phyloP scores from a whole-genome alignment of 169 alveolate species.

The Eimeria brunetti region DNA sequence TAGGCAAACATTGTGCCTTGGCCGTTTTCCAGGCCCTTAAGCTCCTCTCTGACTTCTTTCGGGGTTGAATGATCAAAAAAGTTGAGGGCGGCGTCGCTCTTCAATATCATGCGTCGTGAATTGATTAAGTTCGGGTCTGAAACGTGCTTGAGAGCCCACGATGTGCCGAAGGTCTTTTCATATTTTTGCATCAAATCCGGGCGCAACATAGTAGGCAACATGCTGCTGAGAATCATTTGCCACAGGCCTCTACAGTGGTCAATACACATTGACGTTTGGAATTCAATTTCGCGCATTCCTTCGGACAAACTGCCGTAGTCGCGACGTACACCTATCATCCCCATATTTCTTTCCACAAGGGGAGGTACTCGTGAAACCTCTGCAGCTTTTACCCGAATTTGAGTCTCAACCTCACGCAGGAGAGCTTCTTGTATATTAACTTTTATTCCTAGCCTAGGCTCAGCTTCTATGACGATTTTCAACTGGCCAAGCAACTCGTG shows the following conservation, averaged over 20 bases:
- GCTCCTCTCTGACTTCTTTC: conserved; percentile 51
- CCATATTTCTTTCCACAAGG: conserved; percentile 34
- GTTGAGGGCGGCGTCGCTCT: conserved; percentile 77
- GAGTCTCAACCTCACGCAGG: conserved; percentile 51
- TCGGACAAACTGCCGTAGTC: conserved; percentile 64
- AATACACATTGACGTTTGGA: conserved; percentile 69
- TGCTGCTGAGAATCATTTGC: conserved; percentile 62
- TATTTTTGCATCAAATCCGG: conserved; percentile 39
- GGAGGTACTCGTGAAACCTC: conserved; percentile 68
- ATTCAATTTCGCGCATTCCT: conserved; percentile 44
- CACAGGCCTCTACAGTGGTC: conserved; percentile 77
- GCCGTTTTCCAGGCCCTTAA: conserved; percentile 70
- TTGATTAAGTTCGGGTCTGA: conserved; percentile 66
- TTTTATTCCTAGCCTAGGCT: conserved; percentile 8
- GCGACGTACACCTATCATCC: conserved; percentile 74
- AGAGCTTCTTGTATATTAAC: conserved; percentile 67
- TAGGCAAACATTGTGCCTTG: conserved; percentile 75
- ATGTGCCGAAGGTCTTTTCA: conserved; percentile 63
- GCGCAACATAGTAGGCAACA: conserved; percentile 57
- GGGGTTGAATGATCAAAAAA: conserved; percentile 77
- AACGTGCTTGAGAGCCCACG: conserved; percentile 54
- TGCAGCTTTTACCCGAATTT: conserved; percentile 14
- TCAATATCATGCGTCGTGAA: conserved; percentile 65
- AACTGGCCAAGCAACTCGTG: conserved; percentile 33
- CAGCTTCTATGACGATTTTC: conserved; percentile 36